Evolutionary conservation across 371 early-diverging fungal genomes (phyloP).

Genomic region (Pancytospora philotis): DNA sequence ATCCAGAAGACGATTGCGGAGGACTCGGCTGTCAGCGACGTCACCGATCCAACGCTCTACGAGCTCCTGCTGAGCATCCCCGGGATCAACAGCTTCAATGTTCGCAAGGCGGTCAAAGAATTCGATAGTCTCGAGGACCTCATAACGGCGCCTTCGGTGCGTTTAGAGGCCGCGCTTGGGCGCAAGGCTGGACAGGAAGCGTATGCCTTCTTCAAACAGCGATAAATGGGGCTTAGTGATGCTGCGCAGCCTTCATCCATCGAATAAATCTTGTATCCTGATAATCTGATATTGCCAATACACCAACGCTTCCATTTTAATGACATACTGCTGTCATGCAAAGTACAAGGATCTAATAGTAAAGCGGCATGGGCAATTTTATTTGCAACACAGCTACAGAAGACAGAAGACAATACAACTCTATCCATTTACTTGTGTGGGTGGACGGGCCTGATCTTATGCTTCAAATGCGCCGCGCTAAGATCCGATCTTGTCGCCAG

Average conservation of each 20-base stretch:
- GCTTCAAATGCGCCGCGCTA: not conserved
- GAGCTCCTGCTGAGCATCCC: constrained; percentile 41
- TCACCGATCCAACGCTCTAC: constrained; percentile 31
- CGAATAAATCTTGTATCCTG: too few relatives aligned
- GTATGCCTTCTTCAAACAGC: constrained; percentile 34
- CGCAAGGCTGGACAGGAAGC: constrained; percentile 8
- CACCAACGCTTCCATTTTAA: too few relatives aligned
- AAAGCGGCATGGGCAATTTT: too few relatives aligned
- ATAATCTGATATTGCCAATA: too few relatives aligned
- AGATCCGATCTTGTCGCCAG: not conserved
- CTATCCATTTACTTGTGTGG: too few relatives aligned
- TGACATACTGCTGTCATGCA: too few relatives aligned
- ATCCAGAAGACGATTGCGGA: constrained; percentile 33
- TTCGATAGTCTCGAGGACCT: constrained; percentile 48
- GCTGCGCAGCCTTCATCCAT: not conserved
- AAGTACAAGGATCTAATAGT: too few relatives aligned
- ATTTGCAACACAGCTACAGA: too few relatives aligned
- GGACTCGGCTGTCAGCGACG: not conserved
- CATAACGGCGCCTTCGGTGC: not conserved
- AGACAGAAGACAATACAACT: too few relatives aligned
- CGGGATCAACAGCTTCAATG: constrained; percentile 35
- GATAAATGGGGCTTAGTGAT: not conserved
- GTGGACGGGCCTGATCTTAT: too few relatives aligned
- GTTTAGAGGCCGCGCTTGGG: constrained; percentile 21
- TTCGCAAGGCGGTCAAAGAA: constrained; percentile 16